phyloP scores from a whole-genome alignment of 495 filamentous ascomycete genomes.

The Penicillium pulvis region DNA sequence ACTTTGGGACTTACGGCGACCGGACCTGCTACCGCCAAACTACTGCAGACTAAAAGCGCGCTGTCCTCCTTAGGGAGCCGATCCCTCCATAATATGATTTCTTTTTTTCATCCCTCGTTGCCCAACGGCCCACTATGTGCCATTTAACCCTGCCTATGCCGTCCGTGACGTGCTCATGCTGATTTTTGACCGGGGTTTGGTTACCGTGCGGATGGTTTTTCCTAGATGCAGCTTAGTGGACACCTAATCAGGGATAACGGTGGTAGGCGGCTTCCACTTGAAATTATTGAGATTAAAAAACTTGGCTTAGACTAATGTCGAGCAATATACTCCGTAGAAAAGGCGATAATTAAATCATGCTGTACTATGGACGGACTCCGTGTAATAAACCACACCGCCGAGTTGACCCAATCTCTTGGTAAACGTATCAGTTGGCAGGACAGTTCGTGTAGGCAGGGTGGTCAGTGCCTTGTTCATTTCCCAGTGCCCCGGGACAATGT shows the following conservation, averaged over 20 bases:
- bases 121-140: constrained; percentile 19
- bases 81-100: constrained; percentile 12
- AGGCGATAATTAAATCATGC: not conserved
- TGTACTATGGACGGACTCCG: not conserved
- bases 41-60: constrained; percentile 22
- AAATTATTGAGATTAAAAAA: not conserved
- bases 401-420: not conserved
- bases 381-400: constrained; percentile 1
- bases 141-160: not conserved
- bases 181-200: not conserved
- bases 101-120: constrained; percentile 18
- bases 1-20: not conserved
- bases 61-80: constrained; percentile 7
- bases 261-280: not conserved
- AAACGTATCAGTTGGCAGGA: constrained; percentile 2
- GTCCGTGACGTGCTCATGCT: not conserved
- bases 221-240: not conserved
- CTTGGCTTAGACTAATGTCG: not conserved
- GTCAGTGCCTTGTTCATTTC: constrained; percentile 11
- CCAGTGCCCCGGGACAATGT: constrained; percentile 3
- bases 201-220: not conserved
- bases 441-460: constrained; percentile 11
- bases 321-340: not conserved
- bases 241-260: not conserved
- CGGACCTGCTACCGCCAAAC: constrained; percentile 6